Percentiles rank a stretch among this genome's conserved stretches.
Conservation (phyloP, 176 grass and related monocot genomes). For the Carex scoparia region DNA sequence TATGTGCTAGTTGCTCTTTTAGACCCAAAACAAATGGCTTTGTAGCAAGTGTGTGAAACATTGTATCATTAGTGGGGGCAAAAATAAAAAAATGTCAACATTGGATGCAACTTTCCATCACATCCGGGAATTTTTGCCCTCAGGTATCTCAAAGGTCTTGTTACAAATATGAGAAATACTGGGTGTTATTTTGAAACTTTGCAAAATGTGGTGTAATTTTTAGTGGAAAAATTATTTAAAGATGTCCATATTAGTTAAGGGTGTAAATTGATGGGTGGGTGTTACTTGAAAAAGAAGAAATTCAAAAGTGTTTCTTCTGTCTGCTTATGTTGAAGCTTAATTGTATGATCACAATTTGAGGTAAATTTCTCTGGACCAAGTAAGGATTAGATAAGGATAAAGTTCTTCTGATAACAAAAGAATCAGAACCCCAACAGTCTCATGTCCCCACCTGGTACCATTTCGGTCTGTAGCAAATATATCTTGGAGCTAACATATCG, state of each 20-base stretch:
- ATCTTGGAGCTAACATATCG: not conserved
- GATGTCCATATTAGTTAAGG: not conserved
- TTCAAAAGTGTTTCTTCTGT: not conserved
- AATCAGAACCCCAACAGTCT: not conserved
- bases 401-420: not conserved
- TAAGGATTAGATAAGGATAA: not conserved
- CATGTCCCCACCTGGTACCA: not conserved
- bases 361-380: not conserved
- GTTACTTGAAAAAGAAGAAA: not conserved
- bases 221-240: not conserved
- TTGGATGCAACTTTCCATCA: not conserved
- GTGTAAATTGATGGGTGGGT: not conserved
- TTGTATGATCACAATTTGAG: not conserved
- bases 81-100: not conserved
- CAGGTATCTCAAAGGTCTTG: not conserved
- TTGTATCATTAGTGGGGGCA: not conserved
- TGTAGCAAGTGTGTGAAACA: not conserved
- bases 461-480: not conserved
- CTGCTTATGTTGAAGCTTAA: not conserved
- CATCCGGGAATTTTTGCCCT: not conserved
- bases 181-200: not conserved
- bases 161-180: not conserved
- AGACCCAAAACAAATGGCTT: not conserved
- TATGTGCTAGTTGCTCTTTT: not conserved
- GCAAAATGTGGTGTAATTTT: not conserved